Evolutionary conservation across 805 yeast species (phyloP).

Genomic region (Saturnispora galanensis): DNA sequence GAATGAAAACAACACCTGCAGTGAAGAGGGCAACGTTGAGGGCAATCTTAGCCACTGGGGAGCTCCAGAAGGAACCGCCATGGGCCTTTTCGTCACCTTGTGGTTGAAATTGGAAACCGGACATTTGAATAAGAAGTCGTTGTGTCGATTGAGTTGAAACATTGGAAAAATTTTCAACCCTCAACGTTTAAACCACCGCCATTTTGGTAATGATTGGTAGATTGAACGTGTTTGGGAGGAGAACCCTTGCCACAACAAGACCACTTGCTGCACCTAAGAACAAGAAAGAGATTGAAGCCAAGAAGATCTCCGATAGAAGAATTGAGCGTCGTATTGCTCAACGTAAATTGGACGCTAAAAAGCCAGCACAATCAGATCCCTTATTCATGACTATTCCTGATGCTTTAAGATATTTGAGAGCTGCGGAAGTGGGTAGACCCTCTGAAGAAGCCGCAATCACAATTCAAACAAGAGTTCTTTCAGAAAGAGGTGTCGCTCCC

Average conservation of each 20-base stretch:
- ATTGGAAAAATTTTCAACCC: not conserved
- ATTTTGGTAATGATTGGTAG: not conserved
- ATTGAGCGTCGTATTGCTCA: conserved; percentile 19
- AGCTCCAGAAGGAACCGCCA: conserved; percentile 41
- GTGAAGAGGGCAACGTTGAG: conserved; percentile 56
- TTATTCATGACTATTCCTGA: conserved; percentile 59
- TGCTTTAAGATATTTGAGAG: conserved; percentile 74
- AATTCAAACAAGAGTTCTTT: conserved; percentile 51
- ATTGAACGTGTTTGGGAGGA: not conserved
- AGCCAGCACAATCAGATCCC: conserved; percentile 41
- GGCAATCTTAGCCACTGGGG: conserved; percentile 58
- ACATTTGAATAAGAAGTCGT: conserved; percentile 16
- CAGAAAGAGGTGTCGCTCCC: conserved; percentile 71
- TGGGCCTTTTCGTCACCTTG: conserved; percentile 21
- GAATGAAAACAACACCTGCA: conserved; percentile 67
- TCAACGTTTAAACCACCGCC: not conserved
- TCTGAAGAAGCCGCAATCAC: conserved; percentile 60
- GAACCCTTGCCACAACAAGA: not conserved
- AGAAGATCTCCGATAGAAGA: conserved; percentile 20
- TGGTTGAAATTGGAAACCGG: conserved; percentile 24
- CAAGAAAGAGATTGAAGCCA: conserved; percentile 20
- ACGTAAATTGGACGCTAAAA: conserved; percentile 28
- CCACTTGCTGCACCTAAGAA: conserved; percentile 18
- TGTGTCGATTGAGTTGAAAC: not conserved
- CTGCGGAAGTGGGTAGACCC: conserved; percentile 85